These are phyloP conservation scores for Claviceps citrina DNA, from an alignment of 2,329 filamentous ascomycete species.

Conservation along the genomic window DNA sequence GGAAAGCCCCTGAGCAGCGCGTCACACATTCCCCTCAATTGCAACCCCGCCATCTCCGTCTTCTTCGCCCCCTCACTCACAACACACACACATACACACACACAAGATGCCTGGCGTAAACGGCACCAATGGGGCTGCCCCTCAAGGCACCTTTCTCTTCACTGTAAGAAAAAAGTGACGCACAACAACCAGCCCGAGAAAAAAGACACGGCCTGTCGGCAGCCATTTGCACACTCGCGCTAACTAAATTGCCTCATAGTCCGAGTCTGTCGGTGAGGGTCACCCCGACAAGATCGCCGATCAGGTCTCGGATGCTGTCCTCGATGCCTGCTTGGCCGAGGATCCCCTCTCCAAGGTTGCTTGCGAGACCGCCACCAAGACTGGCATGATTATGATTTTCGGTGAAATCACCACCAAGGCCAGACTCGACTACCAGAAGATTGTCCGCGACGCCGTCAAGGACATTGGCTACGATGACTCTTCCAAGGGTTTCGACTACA, in stretches of 20 bases:
- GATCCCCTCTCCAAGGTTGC: conserved; percentile 98
- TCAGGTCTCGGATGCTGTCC: conserved; percentile 94
- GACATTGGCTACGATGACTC: conserved; percentile 98
- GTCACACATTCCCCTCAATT: neutral
- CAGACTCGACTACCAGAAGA: conserved; percentile 91
- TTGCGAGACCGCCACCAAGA: conserved; percentile 99
- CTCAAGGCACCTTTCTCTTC: conserved; percentile 63
- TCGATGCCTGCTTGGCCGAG: conserved; percentile 90
- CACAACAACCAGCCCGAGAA: neutral
- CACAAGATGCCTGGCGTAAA: conserved; percentile 38
- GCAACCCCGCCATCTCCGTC: neutral
- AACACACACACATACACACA: conserved; percentile 7
- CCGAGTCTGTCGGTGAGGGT: conserved; percentile 77
- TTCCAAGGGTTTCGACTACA: conserved; percentile 98
- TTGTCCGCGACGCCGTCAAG: conserved; percentile 89
- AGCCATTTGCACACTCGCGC: conserved; percentile 3
- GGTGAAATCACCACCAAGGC: conserved; percentile 98
- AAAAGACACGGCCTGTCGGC: neutral
- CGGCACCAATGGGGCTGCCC: conserved; percentile 29
- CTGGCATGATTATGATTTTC: conserved; percentile 98
- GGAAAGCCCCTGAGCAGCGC: neutral
- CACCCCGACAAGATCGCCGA: conserved; percentile 97
- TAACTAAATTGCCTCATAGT: conserved; percentile 33
- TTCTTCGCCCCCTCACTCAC: conserved; percentile 7
- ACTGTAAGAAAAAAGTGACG: conserved; percentile 36